phyloP scores from a whole-genome alignment of 1,139 yeast species.

The Candida sp. region DNA sequence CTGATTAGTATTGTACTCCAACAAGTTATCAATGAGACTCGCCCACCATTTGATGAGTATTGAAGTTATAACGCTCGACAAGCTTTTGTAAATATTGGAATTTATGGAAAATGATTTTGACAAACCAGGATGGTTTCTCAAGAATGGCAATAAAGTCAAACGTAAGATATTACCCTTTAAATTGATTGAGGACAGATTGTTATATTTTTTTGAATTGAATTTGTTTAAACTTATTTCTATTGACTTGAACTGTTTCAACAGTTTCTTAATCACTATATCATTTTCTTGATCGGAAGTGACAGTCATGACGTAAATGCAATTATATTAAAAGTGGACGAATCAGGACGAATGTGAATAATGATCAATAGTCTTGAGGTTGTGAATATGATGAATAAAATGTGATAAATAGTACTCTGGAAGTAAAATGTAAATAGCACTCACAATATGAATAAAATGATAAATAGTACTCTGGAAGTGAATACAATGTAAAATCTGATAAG shows the following conservation, averaged over 20 bases:
- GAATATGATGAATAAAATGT: no score
- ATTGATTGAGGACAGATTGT: conserved; percentile 28
- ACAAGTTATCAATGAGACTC: conserved; percentile 44
- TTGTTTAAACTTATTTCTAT: conserved; percentile 45
- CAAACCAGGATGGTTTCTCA: conserved; percentile 37
- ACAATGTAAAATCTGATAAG: no score
- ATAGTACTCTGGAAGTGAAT: no score
- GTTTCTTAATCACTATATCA: conserved; percentile 25
- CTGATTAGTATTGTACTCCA: conserved; percentile 22
- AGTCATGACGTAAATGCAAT: not conserved
- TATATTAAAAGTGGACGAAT: no score
- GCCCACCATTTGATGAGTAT: conserved; percentile 67
- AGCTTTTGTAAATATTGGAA: conserved; percentile 27
- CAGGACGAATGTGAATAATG: no score
- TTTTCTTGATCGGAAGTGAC: conserved; percentile 7
- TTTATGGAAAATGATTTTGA: conserved; percentile 19
- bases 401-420: no score
- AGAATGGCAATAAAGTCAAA: conserved; percentile 59
- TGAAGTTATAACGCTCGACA: conserved; percentile 32
- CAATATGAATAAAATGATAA: no score
- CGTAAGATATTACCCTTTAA: conserved; percentile 66
- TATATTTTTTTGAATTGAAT: conserved; percentile 45
- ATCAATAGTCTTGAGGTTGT: no score
- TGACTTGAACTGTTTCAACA: conserved; percentile 37
- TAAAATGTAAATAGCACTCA: no score